Base-by-base conservation (phyloP, 805 yeast species). In the Saccharomycopsis babjevae region DNA sequence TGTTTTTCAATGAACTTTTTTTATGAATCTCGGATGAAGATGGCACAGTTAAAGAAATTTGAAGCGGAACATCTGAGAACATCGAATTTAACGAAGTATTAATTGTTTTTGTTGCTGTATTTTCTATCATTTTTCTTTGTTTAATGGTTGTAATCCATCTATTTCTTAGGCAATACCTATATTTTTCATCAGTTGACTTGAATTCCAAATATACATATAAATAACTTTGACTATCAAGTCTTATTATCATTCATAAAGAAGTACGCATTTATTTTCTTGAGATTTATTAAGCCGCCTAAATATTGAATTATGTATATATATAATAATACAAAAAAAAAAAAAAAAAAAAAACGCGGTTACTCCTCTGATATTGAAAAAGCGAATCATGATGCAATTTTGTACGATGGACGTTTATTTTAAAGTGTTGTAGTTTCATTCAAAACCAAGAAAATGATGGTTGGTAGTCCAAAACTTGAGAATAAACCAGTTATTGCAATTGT, bases 401-500 rank as follows among this genome's bases (percentile, higher is more conserved):
- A n/a, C n/a, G n/a, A n/a, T n/a, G n/a, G n/a, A n/a, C n/a, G n/a
- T n/a, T 39, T 39, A 7, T 18, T 16, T 5, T 8, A 39, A 16
- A 16, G 16, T 50, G 25, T 50, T 22, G 28, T 10, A 50, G 22
- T 56, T 20, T 18, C 18, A 20, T 25, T 1, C 2, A 46, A 7
- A 46, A 46, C 1, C 8, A 46, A 46, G 16, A 46, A 50, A 50
- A 36, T 36, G 32, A 55, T 36, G 46, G 22, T 22, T 15, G 32
- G 11, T 32, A 54, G 20, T 32, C 13, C 22, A 34, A 39, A 58
- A 16, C 50, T 32, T 54, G 22, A 7, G 30, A 39, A 30, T 36
- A 71, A 73, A 30, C 78, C 78, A 32, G 75, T 85, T 8, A 77
- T 88, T 3, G 75, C 89, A 42, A 82, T 94, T 6, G 96, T 94